Percentiles rank a stretch among this genome's conserved stretches.
Evolutionary conservation across 768 basidiomycete genomes (phyloP).

Genomic region (Mycena rebaudengoi): DNA sequence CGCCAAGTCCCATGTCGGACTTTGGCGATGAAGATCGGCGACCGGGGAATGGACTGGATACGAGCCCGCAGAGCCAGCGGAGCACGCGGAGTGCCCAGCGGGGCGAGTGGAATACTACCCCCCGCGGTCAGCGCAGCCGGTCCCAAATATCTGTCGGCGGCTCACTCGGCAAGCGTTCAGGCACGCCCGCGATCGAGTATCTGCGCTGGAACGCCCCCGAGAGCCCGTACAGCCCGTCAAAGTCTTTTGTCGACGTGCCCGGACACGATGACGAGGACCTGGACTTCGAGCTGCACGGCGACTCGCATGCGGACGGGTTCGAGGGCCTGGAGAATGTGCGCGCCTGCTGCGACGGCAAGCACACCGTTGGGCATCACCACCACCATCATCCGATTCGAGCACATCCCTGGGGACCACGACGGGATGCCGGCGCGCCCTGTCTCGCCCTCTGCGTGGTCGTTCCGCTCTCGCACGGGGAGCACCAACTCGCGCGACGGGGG

Average conservation of each 20-base stretch:
- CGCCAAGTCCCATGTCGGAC: constrained; percentile 61
- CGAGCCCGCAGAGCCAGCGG: constrained; percentile 80
- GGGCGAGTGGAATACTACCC: constrained; percentile 79
- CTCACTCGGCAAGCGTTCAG: constrained; percentile 84
- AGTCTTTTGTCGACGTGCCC: constrained; percentile 68
- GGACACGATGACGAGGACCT: constrained; percentile 66
- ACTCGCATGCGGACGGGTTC: constrained; percentile 79
- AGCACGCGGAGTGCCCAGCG: constrained; percentile 67
- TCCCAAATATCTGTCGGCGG: constrained; percentile 80
- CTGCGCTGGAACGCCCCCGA: constrained; percentile 82
- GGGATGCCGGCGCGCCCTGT: constrained; percentile 59
- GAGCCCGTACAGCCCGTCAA: constrained; percentile 78
- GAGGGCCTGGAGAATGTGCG: constrained; percentile 96
- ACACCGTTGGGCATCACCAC: constrained; percentile 77
- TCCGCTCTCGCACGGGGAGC: constrained; percentile 84
- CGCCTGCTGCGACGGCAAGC: constrained; percentile 88
- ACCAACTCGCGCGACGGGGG: constrained; percentile 72
- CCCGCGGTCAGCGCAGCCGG: constrained; percentile 78
- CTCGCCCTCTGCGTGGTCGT: constrained; percentile 83
- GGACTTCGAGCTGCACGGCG: constrained; percentile 87
- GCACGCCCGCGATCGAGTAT: constrained; percentile 93
- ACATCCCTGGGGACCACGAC: constrained; percentile 47
- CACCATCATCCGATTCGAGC: constrained; percentile 36
- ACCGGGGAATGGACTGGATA: constrained; percentile 42
- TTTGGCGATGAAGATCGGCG: constrained; percentile 63